Base-by-base conservation (phyloP, 352 stramenopile species). In the Pythium rishiriense region DNA sequence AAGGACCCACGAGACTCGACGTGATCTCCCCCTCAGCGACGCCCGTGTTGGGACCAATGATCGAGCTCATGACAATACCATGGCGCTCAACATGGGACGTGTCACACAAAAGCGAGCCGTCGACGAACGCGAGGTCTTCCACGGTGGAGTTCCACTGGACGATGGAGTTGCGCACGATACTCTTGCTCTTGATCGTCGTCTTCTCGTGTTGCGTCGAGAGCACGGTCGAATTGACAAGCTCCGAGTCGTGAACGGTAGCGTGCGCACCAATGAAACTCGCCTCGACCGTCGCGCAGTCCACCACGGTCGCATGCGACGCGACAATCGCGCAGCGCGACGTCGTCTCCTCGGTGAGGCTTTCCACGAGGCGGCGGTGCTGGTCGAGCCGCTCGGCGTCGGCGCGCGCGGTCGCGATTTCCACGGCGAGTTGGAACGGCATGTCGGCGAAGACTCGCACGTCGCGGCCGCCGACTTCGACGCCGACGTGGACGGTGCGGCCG, bases 21-120 rank as follows among this genome's bases (percentile, higher is more conserved):
- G 90, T 96, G 33, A 95, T 85, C 64, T 98, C 94, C 17, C 94
- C 94, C 59, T 96, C 85, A 6, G 91, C 85, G 39, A 98, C 75
- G 0, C 71, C 78, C 26, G 88, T 96, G 66, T 97, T 96, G 12
- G 91, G 74, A 24, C 88, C 91, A 19, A 98, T 74, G 25, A 98
- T 69, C 22, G 87, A 91, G 64, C 88, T 92, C 66, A 89, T 79
- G 50, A 98, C 83, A 41, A 94, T 76, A 19, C 83, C 91, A 46
- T 97, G 87, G 31, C 87, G 82, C 60, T 89, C 84, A 0, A 96
- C 83, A 58, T 87, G 76, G 4, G 86, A 78, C 24, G 78, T 83
- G 66, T 95, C 85, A 58, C 81, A 95, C 37, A 97, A 74, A 31
- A 97, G 78, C 8, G 79, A 68, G 26, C 73, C 47, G 37, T 88